These are phyloP conservation scores for Aspergillus funiculosus DNA, from an alignment of 495 filamentous ascomycete species.

Conservation along the genomic window DNA sequence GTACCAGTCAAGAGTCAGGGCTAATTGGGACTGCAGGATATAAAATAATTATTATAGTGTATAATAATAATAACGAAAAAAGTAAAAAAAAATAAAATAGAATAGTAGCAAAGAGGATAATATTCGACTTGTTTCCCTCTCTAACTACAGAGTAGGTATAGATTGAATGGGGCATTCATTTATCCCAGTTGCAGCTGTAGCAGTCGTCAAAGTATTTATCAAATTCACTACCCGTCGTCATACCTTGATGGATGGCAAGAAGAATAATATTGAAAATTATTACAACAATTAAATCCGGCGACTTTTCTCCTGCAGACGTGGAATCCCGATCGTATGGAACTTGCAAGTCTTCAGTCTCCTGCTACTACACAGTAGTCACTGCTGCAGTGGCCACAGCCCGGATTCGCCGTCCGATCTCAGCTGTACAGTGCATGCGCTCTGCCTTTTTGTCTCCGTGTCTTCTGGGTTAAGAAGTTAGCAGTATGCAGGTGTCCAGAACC, in stretches of 20 bases:
- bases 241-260: neutral
- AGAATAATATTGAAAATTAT: no score
- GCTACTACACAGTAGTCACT: no score
- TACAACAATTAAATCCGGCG: constrained; percentile 19
- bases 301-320: constrained; percentile 22
- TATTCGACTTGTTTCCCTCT: no score
- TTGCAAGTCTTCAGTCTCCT: constrained; percentile 7
- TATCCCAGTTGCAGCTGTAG: no score
- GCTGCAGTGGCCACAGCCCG: constrained; percentile 23
- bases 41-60: neutral
- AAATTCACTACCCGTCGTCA: no score
- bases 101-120: no score
- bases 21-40: neutral
- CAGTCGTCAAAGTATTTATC: no score
- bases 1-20: neutral
- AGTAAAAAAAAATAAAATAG: no score
- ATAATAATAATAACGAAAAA: neutral
- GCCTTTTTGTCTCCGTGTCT: neutral
- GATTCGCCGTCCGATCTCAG: constrained; percentile 27
- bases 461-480: constrained; percentile 16
- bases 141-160: no score
- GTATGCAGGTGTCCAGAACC: constrained; percentile 26
- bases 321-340: constrained; percentile 26
- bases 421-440: constrained; percentile 6
- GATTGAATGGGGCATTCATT: no score